Conservation (phyloP, 805 yeast species). For the Kurtzmaniella fragi region DNA sequence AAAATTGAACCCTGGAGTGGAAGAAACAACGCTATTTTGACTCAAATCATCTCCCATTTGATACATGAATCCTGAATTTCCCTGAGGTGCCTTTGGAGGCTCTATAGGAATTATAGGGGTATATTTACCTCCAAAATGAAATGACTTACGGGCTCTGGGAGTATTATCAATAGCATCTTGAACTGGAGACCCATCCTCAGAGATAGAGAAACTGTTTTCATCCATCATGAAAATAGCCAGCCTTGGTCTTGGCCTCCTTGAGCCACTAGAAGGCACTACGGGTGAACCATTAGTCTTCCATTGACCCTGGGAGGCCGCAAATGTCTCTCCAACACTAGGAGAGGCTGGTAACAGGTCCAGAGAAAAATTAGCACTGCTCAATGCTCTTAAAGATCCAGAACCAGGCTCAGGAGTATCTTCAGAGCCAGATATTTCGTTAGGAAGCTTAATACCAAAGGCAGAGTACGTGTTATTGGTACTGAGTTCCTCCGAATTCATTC, state of each 20-base stretch:
- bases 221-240: constrained; percentile 32
- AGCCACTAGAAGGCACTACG: neutral
- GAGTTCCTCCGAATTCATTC: too few relatives aligned
- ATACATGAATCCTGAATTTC: neutral
- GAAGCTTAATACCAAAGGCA: too few relatives aligned
- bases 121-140: constrained; percentile 8
- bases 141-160: constrained; percentile 17
- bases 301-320: too few relatives aligned
- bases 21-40: neutral
- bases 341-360: constrained; percentile 22
- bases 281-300: neutral
- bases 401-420: too few relatives aligned
- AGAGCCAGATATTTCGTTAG: too few relatives aligned
- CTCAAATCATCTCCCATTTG: neutral
- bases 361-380: constrained; percentile 38
- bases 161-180: constrained; percentile 12
- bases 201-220: constrained; percentile 18
- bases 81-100: constrained; percentile 15
- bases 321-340: constrained; percentile 4
- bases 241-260: constrained; percentile 25
- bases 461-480: too few relatives aligned
- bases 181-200: constrained; percentile 21
- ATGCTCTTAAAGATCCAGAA: too few relatives aligned
- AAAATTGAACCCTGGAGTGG: constrained; percentile 1
- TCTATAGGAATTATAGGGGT: constrained; percentile 14